Evolutionary conservation across 495 filamentous ascomycete genomes (phyloP).

Genomic region (Penicillium canescens): DNA sequence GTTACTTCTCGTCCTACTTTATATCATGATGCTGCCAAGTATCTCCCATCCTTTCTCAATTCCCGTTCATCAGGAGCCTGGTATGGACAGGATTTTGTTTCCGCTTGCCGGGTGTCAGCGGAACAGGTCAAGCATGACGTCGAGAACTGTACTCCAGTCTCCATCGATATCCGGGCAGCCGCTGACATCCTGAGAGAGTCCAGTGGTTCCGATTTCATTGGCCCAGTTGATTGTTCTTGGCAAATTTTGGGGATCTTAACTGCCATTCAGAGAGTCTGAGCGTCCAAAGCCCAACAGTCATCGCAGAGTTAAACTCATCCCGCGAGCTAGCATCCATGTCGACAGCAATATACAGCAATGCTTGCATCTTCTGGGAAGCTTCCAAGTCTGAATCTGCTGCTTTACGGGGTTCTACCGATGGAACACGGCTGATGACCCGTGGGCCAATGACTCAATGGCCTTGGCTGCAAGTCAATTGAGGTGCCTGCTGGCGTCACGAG

Average conservation of each 20-base stretch:
- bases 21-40: too few relatives aligned
- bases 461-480: not conserved
- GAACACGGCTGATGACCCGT: slow-evolving; percentile 6
- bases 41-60: not conserved
- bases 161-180: not conserved
- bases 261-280: too few relatives aligned
- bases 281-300: too few relatives aligned
- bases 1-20: not conserved
- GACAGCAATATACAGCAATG: too few relatives aligned
- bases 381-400: too few relatives aligned
- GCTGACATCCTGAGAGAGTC: not conserved
- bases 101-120: slow-evolving; percentile 4
- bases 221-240: not conserved
- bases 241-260: too few relatives aligned
- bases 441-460: not conserved
- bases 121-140: slow-evolving; percentile 8
- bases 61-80: not conserved
- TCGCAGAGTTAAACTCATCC: too few relatives aligned
- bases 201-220: too few relatives aligned
- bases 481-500: not conserved
- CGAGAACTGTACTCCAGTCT: not conserved
- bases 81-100: not conserved
- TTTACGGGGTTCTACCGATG: slow-evolving; percentile 4
- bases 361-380: too few relatives aligned
- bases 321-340: too few relatives aligned